Evolutionary conservation across 495 filamentous ascomycete species (phyloP).

Genomic region (Massariosphaeria phaeospora): DNA sequence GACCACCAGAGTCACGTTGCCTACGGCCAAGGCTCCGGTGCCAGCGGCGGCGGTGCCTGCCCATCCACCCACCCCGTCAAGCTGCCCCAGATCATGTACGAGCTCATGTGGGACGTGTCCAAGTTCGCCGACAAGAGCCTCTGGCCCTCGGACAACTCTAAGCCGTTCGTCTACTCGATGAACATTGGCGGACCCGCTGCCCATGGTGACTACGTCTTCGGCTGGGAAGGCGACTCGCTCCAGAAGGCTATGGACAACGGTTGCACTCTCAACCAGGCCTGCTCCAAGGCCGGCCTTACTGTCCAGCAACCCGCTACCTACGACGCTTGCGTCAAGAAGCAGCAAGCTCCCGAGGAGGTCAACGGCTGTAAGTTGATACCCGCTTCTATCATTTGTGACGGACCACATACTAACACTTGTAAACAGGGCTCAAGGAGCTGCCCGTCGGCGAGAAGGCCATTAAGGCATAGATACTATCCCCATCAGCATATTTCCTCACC

Average conservation of each 20-base stretch:
- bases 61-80: conserved; percentile 47
- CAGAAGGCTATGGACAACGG: conserved; percentile 48
- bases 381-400: not conserved
- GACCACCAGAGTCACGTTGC: conserved; percentile 50
- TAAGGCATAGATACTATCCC: conserved; percentile 50
- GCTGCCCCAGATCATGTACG: conserved; percentile 51
- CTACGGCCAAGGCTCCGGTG: conserved; percentile 41
- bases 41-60: conserved; percentile 44
- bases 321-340: conserved; percentile 41
- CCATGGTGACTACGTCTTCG: conserved; percentile 49
- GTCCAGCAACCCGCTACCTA: conserved; percentile 41
- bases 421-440: conserved; percentile 48
- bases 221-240: conserved; percentile 46
- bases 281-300: conserved; percentile 38
- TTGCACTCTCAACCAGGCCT: conserved; percentile 42
- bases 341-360: conserved; percentile 41
- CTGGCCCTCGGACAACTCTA: conserved; percentile 43
- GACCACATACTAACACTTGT: not conserved
- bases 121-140: conserved; percentile 41
- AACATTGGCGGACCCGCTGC: conserved; percentile 47
- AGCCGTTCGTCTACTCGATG: conserved; percentile 49
- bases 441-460: conserved; percentile 51
- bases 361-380: conserved; percentile 41
- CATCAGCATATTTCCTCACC: too few relatives aligned
- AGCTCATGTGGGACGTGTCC: conserved; percentile 49